Conservation (phyloP, 495 filamentous ascomycete species). For the Aspergillus homomorphus region DNA sequence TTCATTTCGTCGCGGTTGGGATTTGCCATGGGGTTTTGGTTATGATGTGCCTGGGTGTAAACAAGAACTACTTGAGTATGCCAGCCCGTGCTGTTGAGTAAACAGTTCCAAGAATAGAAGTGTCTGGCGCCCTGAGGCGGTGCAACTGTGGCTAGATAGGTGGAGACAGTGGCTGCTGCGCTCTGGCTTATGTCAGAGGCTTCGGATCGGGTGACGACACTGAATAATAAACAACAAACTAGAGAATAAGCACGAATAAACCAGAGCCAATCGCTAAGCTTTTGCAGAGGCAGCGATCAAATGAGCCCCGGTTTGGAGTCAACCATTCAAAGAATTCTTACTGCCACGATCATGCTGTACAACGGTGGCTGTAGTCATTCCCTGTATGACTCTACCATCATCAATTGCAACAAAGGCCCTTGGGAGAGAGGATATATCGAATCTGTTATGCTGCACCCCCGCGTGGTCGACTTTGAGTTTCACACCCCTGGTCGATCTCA, state of each 20-base stretch:
- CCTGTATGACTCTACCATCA: not conserved
- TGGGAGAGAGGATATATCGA: not conserved
- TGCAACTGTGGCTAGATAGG: not conserved
- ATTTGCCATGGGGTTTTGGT: too few species aligned
- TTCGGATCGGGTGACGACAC: not conserved
- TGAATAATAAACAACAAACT: not conserved
- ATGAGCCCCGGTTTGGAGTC: not conserved
- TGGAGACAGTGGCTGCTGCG: not conserved
- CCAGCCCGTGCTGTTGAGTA: too few species aligned
- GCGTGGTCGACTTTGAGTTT: not conserved
- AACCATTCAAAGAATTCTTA: not conserved
- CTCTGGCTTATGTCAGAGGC: not conserved
- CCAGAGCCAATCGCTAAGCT: not conserved
- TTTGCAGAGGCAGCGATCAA: not conserved
- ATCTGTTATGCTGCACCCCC: not conserved
- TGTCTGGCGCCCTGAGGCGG: not conserved
- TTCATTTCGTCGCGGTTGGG: too few species aligned
- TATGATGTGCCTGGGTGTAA: too few species aligned
- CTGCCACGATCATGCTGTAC: not conserved
- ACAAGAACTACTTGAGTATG: too few species aligned
- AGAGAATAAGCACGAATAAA: not conserved
- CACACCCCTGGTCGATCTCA: not conserved
- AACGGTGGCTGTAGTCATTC: not conserved
- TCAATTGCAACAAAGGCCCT: not conserved
- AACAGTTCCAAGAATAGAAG: not conserved